These are phyloP conservation scores for Pichia sp. DNA, from an alignment of 1,139 yeast genomes.

Conservation along the genomic window DNA sequence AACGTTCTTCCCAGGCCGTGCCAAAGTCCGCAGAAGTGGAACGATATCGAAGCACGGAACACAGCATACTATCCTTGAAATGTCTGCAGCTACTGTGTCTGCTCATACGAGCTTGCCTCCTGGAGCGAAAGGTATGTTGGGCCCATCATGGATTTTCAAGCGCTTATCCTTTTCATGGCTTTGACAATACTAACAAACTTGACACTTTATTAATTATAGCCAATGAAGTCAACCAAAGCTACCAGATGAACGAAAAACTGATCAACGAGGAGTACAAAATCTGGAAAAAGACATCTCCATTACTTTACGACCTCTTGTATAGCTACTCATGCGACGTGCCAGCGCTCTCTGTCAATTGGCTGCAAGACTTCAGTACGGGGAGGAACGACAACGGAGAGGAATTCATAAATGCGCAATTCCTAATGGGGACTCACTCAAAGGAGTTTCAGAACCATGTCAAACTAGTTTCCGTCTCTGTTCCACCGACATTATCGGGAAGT, in stretches of 20 bases:
- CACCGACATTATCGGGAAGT: slow-evolving; percentile 12
- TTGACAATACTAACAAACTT: slow-evolving; percentile 8
- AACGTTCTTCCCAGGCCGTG: not conserved
- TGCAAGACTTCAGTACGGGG: slow-evolving; percentile 38
- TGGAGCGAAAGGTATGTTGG: not conserved
- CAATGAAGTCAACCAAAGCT: slow-evolving; percentile 33
- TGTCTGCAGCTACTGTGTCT: slow-evolving; percentile 2
- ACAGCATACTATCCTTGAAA: not conserved
- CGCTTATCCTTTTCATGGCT: too few relatives aligned
- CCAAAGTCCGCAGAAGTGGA: not conserved
- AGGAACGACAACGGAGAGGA: slow-evolving; percentile 32
- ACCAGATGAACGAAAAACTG: slow-evolving; percentile 48
- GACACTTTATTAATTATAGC: slow-evolving; percentile 2
- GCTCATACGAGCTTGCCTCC: not conserved
- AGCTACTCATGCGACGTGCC: slow-evolving; percentile 67
- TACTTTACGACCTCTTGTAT: slow-evolving; percentile 74
- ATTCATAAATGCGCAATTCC: slow-evolving; percentile 41
- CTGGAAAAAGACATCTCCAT: slow-evolving; percentile 95
- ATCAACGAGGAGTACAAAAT: slow-evolving; percentile 75
- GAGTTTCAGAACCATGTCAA: slow-evolving; percentile 43
- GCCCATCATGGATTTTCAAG: too few relatives aligned
- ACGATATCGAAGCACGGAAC: not conserved
- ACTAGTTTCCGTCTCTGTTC: slow-evolving; percentile 35
- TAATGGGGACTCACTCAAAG: slow-evolving; percentile 48
- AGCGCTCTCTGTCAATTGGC: slow-evolving; percentile 46